Percentiles rank a stretch among this genome's conserved stretches.
Conservation (phyloP, 2,329 filamentous ascomycete species). For the Clathrospora elynae region DNA sequence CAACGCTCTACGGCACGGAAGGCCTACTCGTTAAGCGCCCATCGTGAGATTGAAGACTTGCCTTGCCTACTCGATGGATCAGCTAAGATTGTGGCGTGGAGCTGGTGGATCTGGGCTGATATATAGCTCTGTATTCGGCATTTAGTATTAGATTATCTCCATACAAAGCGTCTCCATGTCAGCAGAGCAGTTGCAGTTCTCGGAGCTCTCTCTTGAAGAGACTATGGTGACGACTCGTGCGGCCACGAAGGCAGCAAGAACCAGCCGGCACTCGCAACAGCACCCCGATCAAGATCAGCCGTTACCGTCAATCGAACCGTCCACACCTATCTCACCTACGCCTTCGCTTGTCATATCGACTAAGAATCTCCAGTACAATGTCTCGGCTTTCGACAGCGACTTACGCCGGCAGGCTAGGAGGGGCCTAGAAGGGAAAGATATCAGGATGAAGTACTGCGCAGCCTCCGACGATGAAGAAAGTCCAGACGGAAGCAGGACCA, state of each 20-base stretch:
- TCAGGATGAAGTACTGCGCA: conserved; percentile 45
- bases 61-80: conserved; percentile 28
- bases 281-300: conserved; percentile 30
- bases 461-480: conserved; percentile 31
- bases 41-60: conserved; percentile 30
- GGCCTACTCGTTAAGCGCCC: conserved; percentile 39
- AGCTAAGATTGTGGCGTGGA: conserved; percentile 39
- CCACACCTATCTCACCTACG: conserved; percentile 32
- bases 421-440: conserved; percentile 43
- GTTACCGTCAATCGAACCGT: conserved; percentile 28
- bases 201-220: conserved; percentile 45
- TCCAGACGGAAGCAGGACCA: conserved; percentile 17
- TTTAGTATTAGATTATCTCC: conserved; percentile 19
- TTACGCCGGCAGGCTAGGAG: conserved; percentile 38
- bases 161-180: conserved; percentile 39
- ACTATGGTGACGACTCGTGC: conserved; percentile 48
- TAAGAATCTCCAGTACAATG: conserved; percentile 43
- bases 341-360: conserved; percentile 42
- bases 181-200: conserved; percentile 45
- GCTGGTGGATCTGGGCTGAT: conserved; percentile 25
- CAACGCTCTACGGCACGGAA: conserved; percentile 40
- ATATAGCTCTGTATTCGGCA: conserved; percentile 37
- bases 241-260: conserved; percentile 37
- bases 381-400: conserved; percentile 39
- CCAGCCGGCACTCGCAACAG: conserved; percentile 22